Base-by-base conservation (phyloP, 225 moss, liverwort and hornwort species). In the Ulota crispa region DNA sequence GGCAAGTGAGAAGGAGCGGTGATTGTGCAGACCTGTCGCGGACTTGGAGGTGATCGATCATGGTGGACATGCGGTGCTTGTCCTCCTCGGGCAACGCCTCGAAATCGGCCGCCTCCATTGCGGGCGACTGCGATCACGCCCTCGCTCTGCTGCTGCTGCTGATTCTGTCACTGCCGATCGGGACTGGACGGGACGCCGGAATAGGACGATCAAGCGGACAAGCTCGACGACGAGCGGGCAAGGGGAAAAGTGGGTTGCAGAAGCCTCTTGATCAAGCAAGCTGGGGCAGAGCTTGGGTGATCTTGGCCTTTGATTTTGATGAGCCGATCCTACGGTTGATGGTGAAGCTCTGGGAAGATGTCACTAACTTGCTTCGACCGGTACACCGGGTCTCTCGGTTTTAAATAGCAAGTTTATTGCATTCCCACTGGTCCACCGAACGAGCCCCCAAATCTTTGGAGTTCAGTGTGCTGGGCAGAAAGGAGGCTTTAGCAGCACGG, bases 11-110 rank as follows among this genome's bases (percentile, higher is more conserved):
- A 19, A n/a, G 21, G 4, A 34, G 37, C 15, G 15, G 71, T 36
- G 9, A 67, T 0, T 60, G 23, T 19, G 34, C 15, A 2, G 15
- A 97, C 98, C 98, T 98, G 92, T 98, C 98, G 72, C 94, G 94
- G 74, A 98, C 92, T 93, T 98, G 98, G 56, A 98, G 92, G 56
- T 95, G 98, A 81, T 98, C 98, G 78, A 98, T 98, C 94, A 98
- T 95, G 73, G 91, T 85, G 27, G 96, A 93, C 98, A 99, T 99
- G 47, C 98, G 93, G 77, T 91, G 84, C 92, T 99, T 94, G 80
- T 99, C 98, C 89, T 95, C 98, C 84, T 99, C 98, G 12, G 94
- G 91, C 71, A 99, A 76, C 21, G 92, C 88, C 62, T 92, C 92
- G 37, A 92, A 92, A 80, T 98, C 98, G 30, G 93, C 89, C 78